These are phyloP conservation scores for Trichosporon asahii DNA, from an alignment of 1,284 basidiomycete genomes.

Conservation along the genomic window DNA sequence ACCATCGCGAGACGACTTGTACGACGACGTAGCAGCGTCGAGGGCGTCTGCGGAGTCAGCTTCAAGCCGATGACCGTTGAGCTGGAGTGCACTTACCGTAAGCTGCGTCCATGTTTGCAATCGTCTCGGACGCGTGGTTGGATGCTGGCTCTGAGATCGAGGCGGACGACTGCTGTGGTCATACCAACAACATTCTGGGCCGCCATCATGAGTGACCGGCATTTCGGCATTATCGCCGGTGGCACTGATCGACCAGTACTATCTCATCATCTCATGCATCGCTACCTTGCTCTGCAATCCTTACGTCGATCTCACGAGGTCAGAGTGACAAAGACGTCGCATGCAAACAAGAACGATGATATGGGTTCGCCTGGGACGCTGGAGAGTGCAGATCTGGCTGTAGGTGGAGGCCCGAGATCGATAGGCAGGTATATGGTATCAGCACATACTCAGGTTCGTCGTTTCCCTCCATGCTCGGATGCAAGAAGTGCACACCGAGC, in stretches of 20 bases:
- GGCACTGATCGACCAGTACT: neutral
- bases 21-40: slow-evolving; percentile 35
- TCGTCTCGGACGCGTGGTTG: neutral
- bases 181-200: slow-evolving; percentile 5
- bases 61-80: too few species aligned
- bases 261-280: neutral
- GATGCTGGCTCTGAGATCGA: neutral
- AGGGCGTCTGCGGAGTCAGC: slow-evolving; percentile 28
- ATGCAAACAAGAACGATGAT: too few species aligned
- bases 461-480: too few species aligned
- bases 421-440: too few species aligned
- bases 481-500: too few species aligned
- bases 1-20: slow-evolving; percentile 27
- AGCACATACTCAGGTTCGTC: too few species aligned
- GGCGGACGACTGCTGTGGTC: neutral
- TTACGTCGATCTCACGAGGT: too few species aligned
- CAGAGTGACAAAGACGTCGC: too few species aligned
- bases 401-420: neutral
- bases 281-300: too few species aligned
- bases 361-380: too few species aligned
- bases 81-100: slow-evolving; percentile 27
- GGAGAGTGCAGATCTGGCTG: neutral
- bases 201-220: neutral
- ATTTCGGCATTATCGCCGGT: slow-evolving; percentile 6
- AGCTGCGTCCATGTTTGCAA: slow-evolving; percentile 31